Evolutionary conservation across 805 yeast species (phyloP), one percentile per base, ranked within the genome.

Genomic region (Monosporozyma solicola): DNA sequence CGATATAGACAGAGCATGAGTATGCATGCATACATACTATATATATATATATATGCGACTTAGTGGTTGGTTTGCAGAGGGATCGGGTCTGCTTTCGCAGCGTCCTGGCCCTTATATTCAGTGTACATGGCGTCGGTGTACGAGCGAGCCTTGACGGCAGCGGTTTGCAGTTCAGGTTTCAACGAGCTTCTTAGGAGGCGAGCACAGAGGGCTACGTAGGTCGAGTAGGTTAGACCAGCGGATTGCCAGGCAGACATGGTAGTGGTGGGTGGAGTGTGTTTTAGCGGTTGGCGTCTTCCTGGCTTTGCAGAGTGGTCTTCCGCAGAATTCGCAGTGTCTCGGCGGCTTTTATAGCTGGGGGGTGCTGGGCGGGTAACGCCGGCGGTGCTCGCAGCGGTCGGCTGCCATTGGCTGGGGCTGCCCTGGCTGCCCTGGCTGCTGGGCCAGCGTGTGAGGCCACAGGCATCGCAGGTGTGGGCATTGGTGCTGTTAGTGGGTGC

Each of bases 141-240:
- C 61, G 84, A 84, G 78, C 95, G 87, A 71, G 78, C 80, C 65
- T 82, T 80, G 47, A 74, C 75, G 60, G 85, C 85, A 56, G 76
- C 79, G 58, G 80, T 85, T 71, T 85, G 87, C 68, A 81, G 72
- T 66, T 91, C 96, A 59, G 90, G 83, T 78, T 92, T 92, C 70
- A 92, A 81, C 51, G 97, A 84, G 64, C 79, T 77, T 77, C 97
- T 89, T 63, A 89, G 81, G 57, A 95, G 80, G 71, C 83, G 83
- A 67, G 97, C 96, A 67, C 97, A 87, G 68, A 92, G 79, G 61
- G 96, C 81, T 72, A 91, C 79, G 74, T 92, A 92, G 72, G 84
- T 87, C 85, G 87, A 88, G 77, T 76, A 80, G 74, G 84, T 76
- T 68, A 80, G 73, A 64, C 85, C 85, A 63, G 84, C 84, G 69